Evolutionary conservation across 2,329 filamentous ascomycete genomes (phyloP).

Genomic region (Xylaria sp.): DNA sequence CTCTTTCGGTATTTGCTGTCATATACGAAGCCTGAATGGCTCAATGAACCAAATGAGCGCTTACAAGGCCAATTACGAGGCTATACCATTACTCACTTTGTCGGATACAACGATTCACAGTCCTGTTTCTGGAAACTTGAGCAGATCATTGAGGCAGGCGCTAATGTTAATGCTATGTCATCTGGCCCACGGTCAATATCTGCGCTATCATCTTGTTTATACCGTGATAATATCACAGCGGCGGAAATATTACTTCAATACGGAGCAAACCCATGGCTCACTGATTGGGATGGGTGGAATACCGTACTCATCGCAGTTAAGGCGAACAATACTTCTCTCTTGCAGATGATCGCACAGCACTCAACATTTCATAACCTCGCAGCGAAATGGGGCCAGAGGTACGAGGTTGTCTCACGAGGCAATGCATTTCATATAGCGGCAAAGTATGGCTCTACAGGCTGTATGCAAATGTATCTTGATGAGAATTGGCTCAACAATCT

Average conservation of each 20-base stretch:
- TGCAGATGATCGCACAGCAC: background rate
- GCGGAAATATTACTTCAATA: background rate
- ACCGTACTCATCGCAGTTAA: background rate
- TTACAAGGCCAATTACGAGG: too few species aligned
- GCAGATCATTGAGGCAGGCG: background rate
- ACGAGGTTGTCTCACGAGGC: background rate
- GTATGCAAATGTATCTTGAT: background rate
- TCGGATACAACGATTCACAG: background rate
- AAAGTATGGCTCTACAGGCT: background rate
- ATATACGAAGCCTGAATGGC: background rate
- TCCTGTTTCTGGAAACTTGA: background rate
- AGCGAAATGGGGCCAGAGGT: background rate
- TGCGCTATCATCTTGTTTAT: background rate
- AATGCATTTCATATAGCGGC: conserved; percentile 11
- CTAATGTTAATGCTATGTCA: background rate
- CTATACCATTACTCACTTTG: background rate
- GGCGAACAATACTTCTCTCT: background rate
- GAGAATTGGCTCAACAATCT: background rate
- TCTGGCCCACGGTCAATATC: background rate
- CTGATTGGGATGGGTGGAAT: background rate
- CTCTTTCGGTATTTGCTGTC: background rate
- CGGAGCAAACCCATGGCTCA: conserved; percentile 7
- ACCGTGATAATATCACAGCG: background rate
- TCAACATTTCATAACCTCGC: background rate
- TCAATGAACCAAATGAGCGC: background rate